Base-by-base conservation (phyloP, 805 yeast species). In the Ogataea saltuana region DNA sequence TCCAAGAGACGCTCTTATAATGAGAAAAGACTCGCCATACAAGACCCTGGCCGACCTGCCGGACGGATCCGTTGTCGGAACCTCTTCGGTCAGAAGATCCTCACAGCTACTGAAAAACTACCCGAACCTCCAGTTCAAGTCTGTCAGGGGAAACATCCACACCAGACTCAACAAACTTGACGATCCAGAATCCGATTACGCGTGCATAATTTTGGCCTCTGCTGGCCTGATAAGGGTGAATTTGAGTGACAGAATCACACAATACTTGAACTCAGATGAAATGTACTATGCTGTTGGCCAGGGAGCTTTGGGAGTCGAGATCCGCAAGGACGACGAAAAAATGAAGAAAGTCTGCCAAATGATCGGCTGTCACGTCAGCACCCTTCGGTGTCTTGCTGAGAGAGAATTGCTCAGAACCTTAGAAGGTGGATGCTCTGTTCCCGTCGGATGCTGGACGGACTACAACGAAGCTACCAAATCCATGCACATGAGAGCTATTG, bases 231-330 rank as follows among this genome's bases (percentile, higher is more conserved):
- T 78, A 17, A 78, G 99, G 53, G 68, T 85, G 32, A 85, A 82
- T 10, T 68, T 90, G 40, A 80, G 76, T n/a, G 63, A 79, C 53
- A 73, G 97, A 63, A 88, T 93, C 59, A 81, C 96, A 5, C 72
- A 76, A 49, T 75, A 72, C 51, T 72, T 93, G 49, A 79, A 83
- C 43, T 74, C 81, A 4, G 85, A 87, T 25, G 86, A 83, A 42
- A 87, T 91, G 96, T 85, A 81, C 61, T 87, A 91, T 61, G 97
- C 99, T 1, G 97, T 93, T 34, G 99, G 99, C n/a, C 99, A 93
- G 69, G 99, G 99, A 50, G 98, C 98, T 0, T 67, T 93, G 33
- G 99, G 98, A 15, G 70, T 93, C 20, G 99, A 93, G 68, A 87
- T 91, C 53, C 76, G 95, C 55, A 75, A 75, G 45, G 76, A 74